Evolutionary conservation across 179 eudicot genomes (phyloP), one percentile per base, ranked within the genome.

Genomic region (Beta corolliflora): DNA sequence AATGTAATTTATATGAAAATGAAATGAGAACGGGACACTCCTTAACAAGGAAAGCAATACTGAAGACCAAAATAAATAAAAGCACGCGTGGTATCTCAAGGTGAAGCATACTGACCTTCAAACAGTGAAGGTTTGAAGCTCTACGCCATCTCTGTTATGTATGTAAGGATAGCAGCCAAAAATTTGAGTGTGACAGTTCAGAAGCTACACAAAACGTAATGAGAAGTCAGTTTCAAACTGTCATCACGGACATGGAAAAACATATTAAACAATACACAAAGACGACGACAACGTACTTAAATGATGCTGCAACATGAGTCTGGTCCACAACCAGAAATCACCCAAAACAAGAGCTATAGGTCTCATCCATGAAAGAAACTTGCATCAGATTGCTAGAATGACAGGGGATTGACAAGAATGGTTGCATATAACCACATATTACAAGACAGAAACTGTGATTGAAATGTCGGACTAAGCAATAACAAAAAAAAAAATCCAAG

Each of bases 91-190:
- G 36, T 31, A 31, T 31, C 36, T 2, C 36, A 31, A 31, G 9
- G 18, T 65, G 60, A 77, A 59, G 68, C 44, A 75, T 61, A 77
- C 90, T 90, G 75, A 95, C 98, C 96, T 95, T 92, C 71, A 94
- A 83, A 90, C 98, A 95, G 66, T 31, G 36, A 31, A 31, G 36
- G 36, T 31, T 1, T 95, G 99, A 82, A 92, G 90, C 83, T 94
- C 98, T 7, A 91, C 90, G 69, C 98, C 98, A n/a, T 88, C 93
- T 56, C 89, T 88, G 85, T 88, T 91, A 36, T 95, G 92, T 65
- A 95, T 91, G 77, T 94, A 95, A 48, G 91, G 82, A 77, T 95
- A 95, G 71, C 84, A 69, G 80, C 70, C 48, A 71, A 31, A 56
- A 76, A 18, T 52, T 73, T 16, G 45, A 53, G 12, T 23, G 45